Percentiles rank a stretch among this genome's conserved stretches.
These are phyloP conservation scores for Lactarius psammicola DNA, from an alignment of 768 basidiomycete genomes.

Conservation along the genomic window DNA sequence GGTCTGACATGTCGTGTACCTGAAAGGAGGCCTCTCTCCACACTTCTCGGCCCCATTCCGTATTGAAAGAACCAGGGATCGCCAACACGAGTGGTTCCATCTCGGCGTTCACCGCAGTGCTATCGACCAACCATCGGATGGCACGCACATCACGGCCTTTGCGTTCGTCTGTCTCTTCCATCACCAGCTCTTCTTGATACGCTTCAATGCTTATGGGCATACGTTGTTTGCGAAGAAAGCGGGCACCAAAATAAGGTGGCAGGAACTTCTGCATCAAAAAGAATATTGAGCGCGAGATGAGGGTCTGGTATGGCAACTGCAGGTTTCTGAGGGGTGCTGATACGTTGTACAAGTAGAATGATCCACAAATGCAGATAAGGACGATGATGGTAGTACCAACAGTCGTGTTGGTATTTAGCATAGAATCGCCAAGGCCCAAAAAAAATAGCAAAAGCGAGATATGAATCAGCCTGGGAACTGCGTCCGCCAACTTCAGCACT, in stretches of 20 bases:
- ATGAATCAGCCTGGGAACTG: no score
- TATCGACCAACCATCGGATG: no score
- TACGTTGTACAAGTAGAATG: not conserved
- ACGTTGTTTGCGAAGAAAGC: no score
- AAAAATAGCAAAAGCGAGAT: no score
- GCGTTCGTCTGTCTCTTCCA: no score
- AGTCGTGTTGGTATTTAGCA: not conserved
- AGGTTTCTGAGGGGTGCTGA: not conserved
- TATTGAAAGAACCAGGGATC: constrained; percentile 2
- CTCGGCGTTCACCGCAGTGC: not conserved
- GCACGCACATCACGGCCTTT: no score
- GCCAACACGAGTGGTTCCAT: not conserved
- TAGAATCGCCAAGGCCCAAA: no score
- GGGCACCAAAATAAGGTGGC: no score
- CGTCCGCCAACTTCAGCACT: no score
- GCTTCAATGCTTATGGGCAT: no score
- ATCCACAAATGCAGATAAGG: not conserved
- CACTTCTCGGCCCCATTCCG: not conserved
- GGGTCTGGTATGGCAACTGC: constrained; percentile 2
- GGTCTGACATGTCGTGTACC: not conserved
- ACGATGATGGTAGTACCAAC: not conserved
- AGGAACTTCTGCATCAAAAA: no score
- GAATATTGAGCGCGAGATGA: not conserved
- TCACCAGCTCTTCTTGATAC: no score
- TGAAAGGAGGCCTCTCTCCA: not conserved